Evolutionary conservation across 306 rosid genomes (phyloP).

Genomic region (Quercus dentata): DNA sequence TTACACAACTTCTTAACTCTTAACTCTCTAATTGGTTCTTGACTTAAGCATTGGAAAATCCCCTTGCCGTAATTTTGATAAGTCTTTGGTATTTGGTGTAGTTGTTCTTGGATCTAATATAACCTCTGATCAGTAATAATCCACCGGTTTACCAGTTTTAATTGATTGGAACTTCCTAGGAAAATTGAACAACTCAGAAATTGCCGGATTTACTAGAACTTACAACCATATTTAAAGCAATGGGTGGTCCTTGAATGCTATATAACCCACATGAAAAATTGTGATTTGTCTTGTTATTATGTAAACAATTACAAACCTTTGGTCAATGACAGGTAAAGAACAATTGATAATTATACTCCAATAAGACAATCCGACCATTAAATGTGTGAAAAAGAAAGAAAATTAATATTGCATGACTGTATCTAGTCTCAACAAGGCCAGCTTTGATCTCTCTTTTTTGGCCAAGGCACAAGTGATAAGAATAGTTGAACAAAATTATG

Average conservation of each 20-base stretch:
- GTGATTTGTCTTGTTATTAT: background rate
- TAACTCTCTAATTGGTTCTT: too few species aligned
- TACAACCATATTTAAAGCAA: background rate
- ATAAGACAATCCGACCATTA: background rate
- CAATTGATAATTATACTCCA: background rate
- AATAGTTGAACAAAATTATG: conserved; percentile 21
- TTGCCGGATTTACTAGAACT: background rate
- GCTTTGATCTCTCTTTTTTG: background rate
- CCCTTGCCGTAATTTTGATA: too few species aligned
- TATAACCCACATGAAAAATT: background rate
- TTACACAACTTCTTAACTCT: too few species aligned
- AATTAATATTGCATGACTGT: background rate
- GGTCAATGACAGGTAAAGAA: background rate
- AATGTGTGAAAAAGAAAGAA: background rate
- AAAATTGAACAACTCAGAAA: too few species aligned
- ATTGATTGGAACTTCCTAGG: too few species aligned
- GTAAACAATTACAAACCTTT: background rate
- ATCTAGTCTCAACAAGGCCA: background rate
- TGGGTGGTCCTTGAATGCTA: background rate
- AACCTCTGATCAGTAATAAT: too few species aligned
- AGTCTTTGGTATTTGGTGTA: too few species aligned
- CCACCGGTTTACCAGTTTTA: too few species aligned
- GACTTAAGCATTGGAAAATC: too few species aligned
- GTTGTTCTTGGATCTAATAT: too few species aligned
- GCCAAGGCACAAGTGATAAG: background rate